Evolutionary conservation across 208 protist species (phyloP).

Genomic region (Leishmania gerbilli): DNA sequence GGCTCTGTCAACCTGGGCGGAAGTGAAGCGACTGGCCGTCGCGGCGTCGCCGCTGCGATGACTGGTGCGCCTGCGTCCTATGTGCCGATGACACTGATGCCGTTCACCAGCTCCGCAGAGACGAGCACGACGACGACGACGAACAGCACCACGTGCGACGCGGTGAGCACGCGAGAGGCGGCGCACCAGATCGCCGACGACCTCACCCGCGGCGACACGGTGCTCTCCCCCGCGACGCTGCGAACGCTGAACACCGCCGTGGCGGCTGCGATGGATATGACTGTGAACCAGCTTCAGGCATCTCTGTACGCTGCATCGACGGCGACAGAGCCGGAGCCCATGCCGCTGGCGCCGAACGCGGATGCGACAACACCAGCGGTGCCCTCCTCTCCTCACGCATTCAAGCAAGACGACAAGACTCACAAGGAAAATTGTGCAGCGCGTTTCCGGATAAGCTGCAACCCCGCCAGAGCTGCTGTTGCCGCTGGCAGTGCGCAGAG

Average conservation of each 20-base stretch:
- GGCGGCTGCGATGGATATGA: conserved; percentile 26
- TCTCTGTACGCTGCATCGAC: conserved; percentile 10
- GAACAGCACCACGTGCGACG: conserved; percentile 8
- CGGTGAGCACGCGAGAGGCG: conserved; percentile 9
- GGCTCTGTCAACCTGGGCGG: conserved; percentile 39
- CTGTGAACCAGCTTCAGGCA: conserved; percentile 21
- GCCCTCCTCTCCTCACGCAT: neutral
- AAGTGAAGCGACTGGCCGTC: neutral
- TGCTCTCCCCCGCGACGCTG: neutral
- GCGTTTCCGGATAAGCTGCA: neutral
- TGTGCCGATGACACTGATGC: conserved; percentile 17
- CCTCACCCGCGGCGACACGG: neutral
- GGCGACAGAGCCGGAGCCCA: conserved; percentile 1
- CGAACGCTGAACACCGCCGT: conserved; percentile 3
- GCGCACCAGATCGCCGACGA: conserved; percentile 13
- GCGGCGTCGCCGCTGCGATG: neutral
- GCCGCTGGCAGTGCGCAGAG: neutral
- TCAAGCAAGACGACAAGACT: neutral
- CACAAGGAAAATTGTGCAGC: conserved; percentile 20
- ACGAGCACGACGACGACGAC: conserved; percentile 20
- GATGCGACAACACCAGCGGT: neutral
- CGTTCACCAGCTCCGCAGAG: conserved; percentile 32
- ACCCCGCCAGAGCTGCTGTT: neutral
- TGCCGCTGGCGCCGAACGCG: conserved; percentile 6
- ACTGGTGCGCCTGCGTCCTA: neutral